Evolutionary conservation across 306 rosid genomes (phyloP).

Genomic region (Sechiopsis laciniata): DNA sequence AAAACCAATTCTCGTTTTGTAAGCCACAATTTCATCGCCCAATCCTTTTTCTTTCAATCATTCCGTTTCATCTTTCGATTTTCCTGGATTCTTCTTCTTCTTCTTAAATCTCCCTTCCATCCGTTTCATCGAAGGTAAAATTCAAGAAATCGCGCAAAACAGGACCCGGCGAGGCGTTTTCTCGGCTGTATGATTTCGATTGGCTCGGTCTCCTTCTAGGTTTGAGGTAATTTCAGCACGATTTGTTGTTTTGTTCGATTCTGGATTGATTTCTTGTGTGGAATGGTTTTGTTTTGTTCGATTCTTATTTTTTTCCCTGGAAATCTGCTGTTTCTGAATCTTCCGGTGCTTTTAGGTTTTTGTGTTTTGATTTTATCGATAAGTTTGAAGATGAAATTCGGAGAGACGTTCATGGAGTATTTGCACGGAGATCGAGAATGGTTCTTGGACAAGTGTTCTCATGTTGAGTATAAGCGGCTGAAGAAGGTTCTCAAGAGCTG

Average conservation of each 20-base stretch:
- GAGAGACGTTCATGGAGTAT: constrained; percentile 53
- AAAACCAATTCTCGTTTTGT: background rate
- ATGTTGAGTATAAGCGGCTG: constrained; percentile 62
- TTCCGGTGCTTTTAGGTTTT: background rate
- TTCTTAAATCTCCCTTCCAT: background rate
- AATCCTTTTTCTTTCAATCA: background rate
- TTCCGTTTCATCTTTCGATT: constrained; percentile 3
- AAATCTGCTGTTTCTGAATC: background rate
- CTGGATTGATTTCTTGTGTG: background rate
- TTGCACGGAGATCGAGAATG: constrained; percentile 51
- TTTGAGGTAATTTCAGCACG: background rate
- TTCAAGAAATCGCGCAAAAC: background rate
- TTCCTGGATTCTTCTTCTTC: constrained; percentile 9
- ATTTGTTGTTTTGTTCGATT: background rate
- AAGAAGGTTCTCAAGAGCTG: constrained; percentile 78
- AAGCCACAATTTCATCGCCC: background rate
- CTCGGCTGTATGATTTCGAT: background rate
- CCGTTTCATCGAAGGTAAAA: background rate
- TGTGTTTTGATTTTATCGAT: background rate
- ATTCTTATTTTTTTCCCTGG: background rate
- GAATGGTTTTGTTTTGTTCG: background rate
- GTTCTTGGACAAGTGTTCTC: constrained; percentile 52
- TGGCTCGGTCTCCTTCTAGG: too few relatives aligned
- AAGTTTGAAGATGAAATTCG: constrained; percentile 57
- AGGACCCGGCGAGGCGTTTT: background rate